Base-by-base conservation (phyloP, 208 protist genomes). In the Phytomonas francai region DNA sequence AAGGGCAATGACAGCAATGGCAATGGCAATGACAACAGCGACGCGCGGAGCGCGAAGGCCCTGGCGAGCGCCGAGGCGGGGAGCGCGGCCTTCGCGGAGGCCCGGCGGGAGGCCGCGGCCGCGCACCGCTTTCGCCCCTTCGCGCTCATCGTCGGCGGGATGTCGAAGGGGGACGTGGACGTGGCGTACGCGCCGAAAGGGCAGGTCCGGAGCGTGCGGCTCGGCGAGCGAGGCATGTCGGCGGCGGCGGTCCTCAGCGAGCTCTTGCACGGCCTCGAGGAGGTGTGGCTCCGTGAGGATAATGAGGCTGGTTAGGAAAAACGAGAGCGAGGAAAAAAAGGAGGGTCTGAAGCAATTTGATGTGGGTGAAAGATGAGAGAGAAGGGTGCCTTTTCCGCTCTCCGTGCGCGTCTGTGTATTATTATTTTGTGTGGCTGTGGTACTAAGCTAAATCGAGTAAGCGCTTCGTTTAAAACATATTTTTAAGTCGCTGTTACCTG, bases 121-220 rank as follows among this genome's bases (percentile, higher is more conserved):
- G 65, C 70, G 27, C 63, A 65, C 0, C 77, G 79, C 66, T 95
- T 95, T 63, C 68, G 70, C 30, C 89, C 89, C 9, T 95, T 95
- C 70, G 89, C 89, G 31, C 90, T 95, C 72, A 78, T 95, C 29
- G 76, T 95, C 51, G 89, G 89, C 68, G 89, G 89, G 33, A 95
- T 95, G 89, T 83, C 89, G 7, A 86, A 77, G 59, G 89, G 89
- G 39, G 83, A 95, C 60, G 87, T 95, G 16, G 75, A 80, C 19
- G 87, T 78, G 42, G 81, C 85, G 42, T 95, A 91, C 72, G 82
- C 81, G 6, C 66, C 79, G 0, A 73, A 74, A 16, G 79, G 74
- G n/a, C 69, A 85, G 73, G 86, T 85, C 68, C 62, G 75, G 70
- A 86, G 78, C 63, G 88, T 95, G 54, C 80, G 83, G 29, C 29